These are phyloP conservation scores for Phytophthora nicotianae DNA, from an alignment of 352 stramenopile genomes.

Conservation along the genomic window DNA sequence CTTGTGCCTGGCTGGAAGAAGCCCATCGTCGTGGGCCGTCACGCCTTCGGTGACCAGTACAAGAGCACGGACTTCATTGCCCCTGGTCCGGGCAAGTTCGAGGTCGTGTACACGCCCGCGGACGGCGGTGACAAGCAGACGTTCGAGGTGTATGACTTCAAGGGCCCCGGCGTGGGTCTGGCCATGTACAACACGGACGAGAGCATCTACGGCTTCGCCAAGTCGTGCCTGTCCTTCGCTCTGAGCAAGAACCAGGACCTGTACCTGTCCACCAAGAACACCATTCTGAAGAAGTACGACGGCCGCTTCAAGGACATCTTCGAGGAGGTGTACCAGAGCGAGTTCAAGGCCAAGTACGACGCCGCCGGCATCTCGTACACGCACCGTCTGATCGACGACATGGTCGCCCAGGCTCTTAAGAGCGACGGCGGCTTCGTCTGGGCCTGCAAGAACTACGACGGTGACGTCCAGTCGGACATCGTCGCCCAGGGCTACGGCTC, in stretches of 20 bases:
- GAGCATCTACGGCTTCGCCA: slow-evolving; percentile 77
- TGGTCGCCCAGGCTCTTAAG: slow-evolving; percentile 85
- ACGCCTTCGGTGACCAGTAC: slow-evolving; percentile 86
- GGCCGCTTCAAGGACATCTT: slow-evolving; percentile 86
- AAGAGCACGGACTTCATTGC: slow-evolving; percentile 79
- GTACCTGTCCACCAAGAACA: slow-evolving; percentile 86
- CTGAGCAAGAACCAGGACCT: slow-evolving; percentile 67
- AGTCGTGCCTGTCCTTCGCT: slow-evolving; percentile 74
- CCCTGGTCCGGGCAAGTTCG: slow-evolving; percentile 68
- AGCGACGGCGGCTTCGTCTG: slow-evolving; percentile 80
- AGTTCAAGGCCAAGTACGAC: slow-evolving; percentile 81
- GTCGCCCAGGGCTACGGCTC: slow-evolving; percentile 82
- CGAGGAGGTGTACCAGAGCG: slow-evolving; percentile 77
- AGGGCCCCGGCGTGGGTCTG: slow-evolving; percentile 60
- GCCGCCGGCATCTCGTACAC: slow-evolving; percentile 78
- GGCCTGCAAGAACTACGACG: slow-evolving; percentile 89
- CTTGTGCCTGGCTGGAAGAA: slow-evolving; percentile 83
- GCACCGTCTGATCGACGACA: slow-evolving; percentile 83
- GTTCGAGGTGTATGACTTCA: slow-evolving; percentile 75
- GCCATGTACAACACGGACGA: slow-evolving; percentile 89
- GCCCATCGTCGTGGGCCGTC: slow-evolving; percentile 77
- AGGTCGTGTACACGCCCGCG: slow-evolving; percentile 68
- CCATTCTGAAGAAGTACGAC: slow-evolving; percentile 84
- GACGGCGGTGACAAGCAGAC: slow-evolving; percentile 54
- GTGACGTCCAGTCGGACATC: slow-evolving; percentile 83